Base-by-base conservation (phyloP, 805 yeast species). In the Candida quercuum region DNA sequence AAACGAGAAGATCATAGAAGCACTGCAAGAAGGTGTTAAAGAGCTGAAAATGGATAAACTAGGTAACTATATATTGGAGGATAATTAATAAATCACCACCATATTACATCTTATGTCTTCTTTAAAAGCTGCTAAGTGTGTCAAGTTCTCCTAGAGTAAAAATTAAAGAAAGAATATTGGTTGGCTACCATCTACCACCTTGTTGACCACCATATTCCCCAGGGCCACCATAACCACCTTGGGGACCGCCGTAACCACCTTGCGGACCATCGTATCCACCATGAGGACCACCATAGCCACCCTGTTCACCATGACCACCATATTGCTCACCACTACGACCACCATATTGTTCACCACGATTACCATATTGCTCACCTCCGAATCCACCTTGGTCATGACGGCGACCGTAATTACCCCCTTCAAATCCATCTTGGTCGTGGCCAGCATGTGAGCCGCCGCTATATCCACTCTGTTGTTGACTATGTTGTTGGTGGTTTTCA, bases 21-120 rank as follows among this genome's bases (percentile, higher is more conserved):
- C 91, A 3, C 60, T 85, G 35, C 75, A 78, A 11, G 56, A 61
- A 6, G 93, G 91, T 16, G 74, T 71, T 3, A 67, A 72, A 33
- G 70, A 76, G n/a, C 60, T 86, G 46, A 83, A 82, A 56, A 78
- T 82, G 81, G 95, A 86, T 56, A 83, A 79, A 49, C 57, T 86
- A 32, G 95, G 95, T 28, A 86, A 86, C 59, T 86, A 86, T 56
- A 79, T 84, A 24, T 56, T 86, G 27, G 86, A 82, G 27, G 64
- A 48, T n/a, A n/a, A n/a, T n/a, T n/a, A n/a, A n/a, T n/a, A n/a
- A n/a, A n/a, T n/a, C n/a, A n/a, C n/a, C n/a, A n/a, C n/a, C n/a
- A n/a, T n/a, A n/a, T n/a, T n/a, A n/a, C n/a, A n/a, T n/a, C n/a
- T 27, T 27, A 27, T n/a, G 14, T n/a, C 14, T 10, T n/a, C 9